Percentiles rank a stretch among this genome's conserved stretches.
phyloP scores from a whole-genome alignment of 306 rosid genomes.

The Quercus ilex region DNA sequence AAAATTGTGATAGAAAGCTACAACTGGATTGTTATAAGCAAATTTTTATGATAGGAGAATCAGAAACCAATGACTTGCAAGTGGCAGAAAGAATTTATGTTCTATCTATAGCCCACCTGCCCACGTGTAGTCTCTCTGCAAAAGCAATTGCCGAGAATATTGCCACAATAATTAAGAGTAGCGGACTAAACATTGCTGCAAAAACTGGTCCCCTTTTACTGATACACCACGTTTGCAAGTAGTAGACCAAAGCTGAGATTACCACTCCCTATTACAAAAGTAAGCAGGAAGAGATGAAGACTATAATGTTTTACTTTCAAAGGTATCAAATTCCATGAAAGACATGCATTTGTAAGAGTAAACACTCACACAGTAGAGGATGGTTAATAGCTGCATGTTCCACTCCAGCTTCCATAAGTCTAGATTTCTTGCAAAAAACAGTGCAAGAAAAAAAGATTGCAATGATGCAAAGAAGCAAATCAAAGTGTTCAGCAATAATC shows the following conservation, averaged over 20 bases:
- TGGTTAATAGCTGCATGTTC: slow-evolving; percentile 35
- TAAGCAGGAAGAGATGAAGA: neutral
- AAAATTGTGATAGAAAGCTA: neutral
- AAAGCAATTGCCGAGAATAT: slow-evolving; percentile 29
- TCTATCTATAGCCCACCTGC: slow-evolving; percentile 22
- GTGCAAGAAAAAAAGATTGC: slow-evolving; percentile 34
- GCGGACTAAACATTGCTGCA: slow-evolving; percentile 39
- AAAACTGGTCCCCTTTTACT: slow-evolving; percentile 36
- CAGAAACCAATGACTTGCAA: neutral
- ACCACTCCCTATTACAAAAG: slow-evolving; percentile 24
- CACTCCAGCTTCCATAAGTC: slow-evolving; percentile 30
- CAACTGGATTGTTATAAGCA: neutral
- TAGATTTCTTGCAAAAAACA: slow-evolving; percentile 22
- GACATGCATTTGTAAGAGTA: neutral
- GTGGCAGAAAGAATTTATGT: neutral
- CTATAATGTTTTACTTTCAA: neutral
- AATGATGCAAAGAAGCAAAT: slow-evolving; percentile 33
- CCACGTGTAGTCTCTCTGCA: slow-evolving; percentile 28
- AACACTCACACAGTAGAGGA: slow-evolving; percentile 30
- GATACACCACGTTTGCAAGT: slow-evolving; percentile 38
- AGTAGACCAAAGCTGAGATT: slow-evolving; percentile 22
- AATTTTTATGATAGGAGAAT: neutral
- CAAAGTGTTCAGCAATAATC: slow-evolving; percentile 20
- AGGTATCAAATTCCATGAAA: neutral
- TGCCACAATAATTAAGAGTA: slow-evolving; percentile 20